These are phyloP conservation scores for Incumbomyces lentus DNA, from an alignment of 2,329 filamentous ascomycete genomes.

Conservation along the genomic window DNA sequence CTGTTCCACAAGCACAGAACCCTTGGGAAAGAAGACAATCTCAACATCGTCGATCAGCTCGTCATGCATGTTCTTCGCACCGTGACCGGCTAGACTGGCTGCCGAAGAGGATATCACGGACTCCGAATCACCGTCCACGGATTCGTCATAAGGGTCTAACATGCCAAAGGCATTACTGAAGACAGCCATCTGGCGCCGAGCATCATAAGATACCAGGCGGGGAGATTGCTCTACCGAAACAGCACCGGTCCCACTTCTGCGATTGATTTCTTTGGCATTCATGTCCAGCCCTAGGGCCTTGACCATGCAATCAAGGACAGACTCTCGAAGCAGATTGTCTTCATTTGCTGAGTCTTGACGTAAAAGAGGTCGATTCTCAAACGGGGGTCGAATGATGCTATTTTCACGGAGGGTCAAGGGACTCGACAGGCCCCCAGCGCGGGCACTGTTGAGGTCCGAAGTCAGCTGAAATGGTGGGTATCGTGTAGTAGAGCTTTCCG, in stretches of 20 bases:
- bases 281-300: conserved; percentile 75
- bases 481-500: conserved; percentile 5
- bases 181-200: conserved; percentile 64
- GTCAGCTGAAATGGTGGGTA: background rate
- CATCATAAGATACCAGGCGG: conserved; percentile 71
- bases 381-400: conserved; percentile 27
- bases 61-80: conserved; percentile 57
- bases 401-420: conserved; percentile 37
- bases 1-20: conserved; percentile 87
- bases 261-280: conserved; percentile 26
- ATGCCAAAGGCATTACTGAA: conserved; percentile 86
- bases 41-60: conserved; percentile 89
- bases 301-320: conserved; percentile 89
- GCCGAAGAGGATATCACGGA: conserved; percentile 63
- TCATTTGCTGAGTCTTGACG: conserved; percentile 77
- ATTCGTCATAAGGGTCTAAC: conserved; percentile 72
- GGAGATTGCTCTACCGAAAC: conserved; percentile 78
- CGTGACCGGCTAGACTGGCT: conserved; percentile 47
- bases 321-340: conserved; percentile 77
- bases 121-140: conserved; percentile 72
- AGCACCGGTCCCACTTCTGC: conserved; percentile 43
- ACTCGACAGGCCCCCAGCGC: conserved; percentile 16
- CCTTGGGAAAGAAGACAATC: conserved; percentile 94
- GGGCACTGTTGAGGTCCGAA: background rate
- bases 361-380: conserved; percentile 39